phyloP scores from a whole-genome alignment of 768 basidiomycete species.

The Hydnomerulius pinastri region DNA sequence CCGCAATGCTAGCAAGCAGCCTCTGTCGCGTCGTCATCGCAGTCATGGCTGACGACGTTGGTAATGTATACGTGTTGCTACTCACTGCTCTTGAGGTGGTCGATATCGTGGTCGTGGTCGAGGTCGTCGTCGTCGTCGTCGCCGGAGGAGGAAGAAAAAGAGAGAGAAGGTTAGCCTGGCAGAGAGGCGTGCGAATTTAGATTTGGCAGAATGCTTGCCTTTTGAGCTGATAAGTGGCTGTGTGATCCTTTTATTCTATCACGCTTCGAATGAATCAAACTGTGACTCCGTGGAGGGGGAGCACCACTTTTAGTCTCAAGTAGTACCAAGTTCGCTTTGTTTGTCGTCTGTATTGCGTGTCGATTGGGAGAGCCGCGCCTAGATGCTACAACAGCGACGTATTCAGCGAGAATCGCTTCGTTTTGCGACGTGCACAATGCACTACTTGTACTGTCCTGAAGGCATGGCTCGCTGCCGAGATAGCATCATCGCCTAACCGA shows the following conservation, averaged over 20 bases:
- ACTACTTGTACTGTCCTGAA: background rate
- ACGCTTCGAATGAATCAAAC: background rate
- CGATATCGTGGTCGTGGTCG: background rate
- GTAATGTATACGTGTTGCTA: too few species aligned
- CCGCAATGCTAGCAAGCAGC: constrained; percentile 20
- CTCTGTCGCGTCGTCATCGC: constrained; percentile 28
- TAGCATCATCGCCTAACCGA: background rate
- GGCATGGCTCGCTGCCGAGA: background rate
- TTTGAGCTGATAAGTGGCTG: constrained; percentile 35
- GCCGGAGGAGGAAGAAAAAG: constrained; percentile 23
- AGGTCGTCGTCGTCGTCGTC: constrained; percentile 34
- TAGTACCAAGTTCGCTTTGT: too few species aligned
- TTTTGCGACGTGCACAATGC: background rate
- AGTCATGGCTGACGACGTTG: background rate
- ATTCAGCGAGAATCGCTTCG: background rate
- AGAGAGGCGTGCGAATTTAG: constrained; percentile 33
- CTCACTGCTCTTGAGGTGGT: constrained; percentile 11
- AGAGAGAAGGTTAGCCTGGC: constrained; percentile 23
- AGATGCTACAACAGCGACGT: background rate
- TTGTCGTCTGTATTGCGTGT: background rate
- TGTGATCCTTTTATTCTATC: constrained; percentile 7
- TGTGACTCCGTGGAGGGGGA: background rate
- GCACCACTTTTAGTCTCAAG: background rate
- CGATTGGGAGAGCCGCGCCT: background rate
- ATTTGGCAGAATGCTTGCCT: constrained; percentile 25